Evolutionary conservation across 2,329 filamentous ascomycete genomes (phyloP).

Genomic region (Colletotrichum lupini): DNA sequence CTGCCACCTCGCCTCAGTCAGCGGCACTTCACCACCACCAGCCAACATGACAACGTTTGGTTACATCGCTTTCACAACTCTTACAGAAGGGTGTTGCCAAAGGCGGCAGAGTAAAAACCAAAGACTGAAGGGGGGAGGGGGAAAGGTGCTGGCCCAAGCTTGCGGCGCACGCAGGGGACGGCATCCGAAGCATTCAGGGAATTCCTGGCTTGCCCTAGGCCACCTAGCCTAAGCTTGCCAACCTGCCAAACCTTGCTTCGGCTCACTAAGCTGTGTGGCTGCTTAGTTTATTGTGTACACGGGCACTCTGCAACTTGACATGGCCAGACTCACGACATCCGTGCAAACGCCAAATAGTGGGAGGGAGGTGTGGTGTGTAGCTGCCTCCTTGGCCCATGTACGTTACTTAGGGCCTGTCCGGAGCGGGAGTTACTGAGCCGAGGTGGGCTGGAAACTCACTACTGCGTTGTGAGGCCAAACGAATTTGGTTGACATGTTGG

Average conservation of each 20-base stretch:
- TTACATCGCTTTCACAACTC: conserved; percentile 2
- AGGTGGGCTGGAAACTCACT: neutral
- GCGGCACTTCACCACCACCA: conserved; percentile 4
- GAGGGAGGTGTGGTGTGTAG: neutral
- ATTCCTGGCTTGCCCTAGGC: neutral
- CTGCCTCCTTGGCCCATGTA: conserved; percentile 6
- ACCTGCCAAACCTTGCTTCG: neutral
- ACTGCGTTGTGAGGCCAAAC: neutral
- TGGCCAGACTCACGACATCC: neutral
- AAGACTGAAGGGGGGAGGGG: neutral
- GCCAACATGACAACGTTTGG: neutral
- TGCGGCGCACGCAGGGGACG: neutral
- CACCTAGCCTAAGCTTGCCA: neutral
- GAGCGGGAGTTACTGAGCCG: conserved; percentile 6
- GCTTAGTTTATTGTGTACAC: neutral
- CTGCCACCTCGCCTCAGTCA: conserved; percentile 17
- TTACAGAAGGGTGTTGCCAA: neutral
- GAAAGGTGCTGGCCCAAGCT: neutral
- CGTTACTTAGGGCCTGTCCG: neutral
- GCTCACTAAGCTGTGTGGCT: neutral
- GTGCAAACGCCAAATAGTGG: neutral
- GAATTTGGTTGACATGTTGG: conserved; percentile 4
- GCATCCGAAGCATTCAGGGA: neutral
- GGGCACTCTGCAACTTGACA: neutral
- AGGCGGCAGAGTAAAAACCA: neutral